Evolutionary conservation across 305 asterid genomes (phyloP).

Genomic region (Fraxinus baroniana): DNA sequence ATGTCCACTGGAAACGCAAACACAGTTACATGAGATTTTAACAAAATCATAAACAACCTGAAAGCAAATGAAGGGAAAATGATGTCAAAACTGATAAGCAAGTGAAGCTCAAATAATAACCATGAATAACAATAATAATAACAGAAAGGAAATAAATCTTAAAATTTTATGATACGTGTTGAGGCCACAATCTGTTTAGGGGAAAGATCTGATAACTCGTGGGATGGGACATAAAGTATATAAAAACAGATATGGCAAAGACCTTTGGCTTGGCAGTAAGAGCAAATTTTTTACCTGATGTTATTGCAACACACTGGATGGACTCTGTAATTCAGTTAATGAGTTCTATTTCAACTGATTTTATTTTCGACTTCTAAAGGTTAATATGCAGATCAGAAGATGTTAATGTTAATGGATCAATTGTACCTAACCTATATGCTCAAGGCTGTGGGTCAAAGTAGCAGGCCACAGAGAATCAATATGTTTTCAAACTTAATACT

Average conservation of each 20-base stretch:
- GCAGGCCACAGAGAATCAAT: background rate
- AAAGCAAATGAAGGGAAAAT: background rate
- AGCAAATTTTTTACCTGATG: background rate
- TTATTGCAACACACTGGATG: background rate
- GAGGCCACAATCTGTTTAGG: background rate
- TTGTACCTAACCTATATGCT: background rate
- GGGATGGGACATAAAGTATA: background rate
- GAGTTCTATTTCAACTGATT: background rate
- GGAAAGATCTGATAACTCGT: background rate
- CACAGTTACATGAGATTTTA: slow-evolving; percentile 1
- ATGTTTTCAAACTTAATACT: background rate
- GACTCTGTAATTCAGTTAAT: background rate
- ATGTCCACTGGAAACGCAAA: slow-evolving; percentile 36
- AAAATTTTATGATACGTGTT: background rate
- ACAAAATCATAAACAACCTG: slow-evolving; percentile 10
- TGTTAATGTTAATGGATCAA: background rate
- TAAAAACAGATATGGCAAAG: background rate
- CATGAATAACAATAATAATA: background rate
- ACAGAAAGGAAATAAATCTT: background rate
- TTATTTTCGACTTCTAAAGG: background rate
- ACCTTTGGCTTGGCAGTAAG: background rate
- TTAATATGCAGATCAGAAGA: background rate
- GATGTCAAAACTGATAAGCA: background rate
- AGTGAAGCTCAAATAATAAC: background rate
- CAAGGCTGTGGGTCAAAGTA: background rate